phyloP scores from a whole-genome alignment of 2,329 filamentous ascomycete species.

The Ophiostoma quercus region DNA sequence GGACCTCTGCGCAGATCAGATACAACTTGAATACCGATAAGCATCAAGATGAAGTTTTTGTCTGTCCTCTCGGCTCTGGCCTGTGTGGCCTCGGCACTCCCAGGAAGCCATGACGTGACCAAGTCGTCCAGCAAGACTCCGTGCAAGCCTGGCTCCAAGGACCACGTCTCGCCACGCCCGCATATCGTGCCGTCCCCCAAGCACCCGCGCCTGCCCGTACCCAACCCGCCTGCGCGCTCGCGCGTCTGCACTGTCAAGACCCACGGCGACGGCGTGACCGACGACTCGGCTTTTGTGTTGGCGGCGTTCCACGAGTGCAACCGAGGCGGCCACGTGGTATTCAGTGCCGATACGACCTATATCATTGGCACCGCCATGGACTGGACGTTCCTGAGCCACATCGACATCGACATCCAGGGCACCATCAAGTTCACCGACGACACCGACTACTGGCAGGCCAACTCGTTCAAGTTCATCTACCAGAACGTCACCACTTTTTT shows the following conservation, averaged over 20 bases:
- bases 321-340: constrained; percentile 55
- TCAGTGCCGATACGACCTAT: constrained; percentile 45
- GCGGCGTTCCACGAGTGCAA: constrained; percentile 55
- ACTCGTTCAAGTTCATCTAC: constrained; percentile 57
- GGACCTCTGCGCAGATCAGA: neutral
- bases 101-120: neutral
- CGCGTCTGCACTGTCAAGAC: constrained; percentile 54
- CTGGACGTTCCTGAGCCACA: constrained; percentile 49
- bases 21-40: neutral
- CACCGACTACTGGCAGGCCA: constrained; percentile 61
- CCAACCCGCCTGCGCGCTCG: constrained; percentile 29
- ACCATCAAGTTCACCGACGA: constrained; percentile 57
- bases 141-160: constrained; percentile 13
- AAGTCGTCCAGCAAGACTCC: neutral
- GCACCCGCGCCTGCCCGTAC: constrained; percentile 31
- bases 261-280: constrained; percentile 39
- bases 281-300: constrained; percentile 44
- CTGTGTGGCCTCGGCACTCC: constrained; percentile 16
- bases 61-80: neutral
- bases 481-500: constrained; percentile 65
- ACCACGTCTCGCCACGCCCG: constrained; percentile 26
- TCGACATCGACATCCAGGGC: constrained; percentile 45
- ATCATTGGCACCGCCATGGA: constrained; percentile 53
- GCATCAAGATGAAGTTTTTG: constrained; percentile 14
- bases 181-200: constrained; percentile 27